phyloP scores from a whole-genome alignment of 2,329 filamentous ascomycete genomes.

The Arthroderma sp. region DNA sequence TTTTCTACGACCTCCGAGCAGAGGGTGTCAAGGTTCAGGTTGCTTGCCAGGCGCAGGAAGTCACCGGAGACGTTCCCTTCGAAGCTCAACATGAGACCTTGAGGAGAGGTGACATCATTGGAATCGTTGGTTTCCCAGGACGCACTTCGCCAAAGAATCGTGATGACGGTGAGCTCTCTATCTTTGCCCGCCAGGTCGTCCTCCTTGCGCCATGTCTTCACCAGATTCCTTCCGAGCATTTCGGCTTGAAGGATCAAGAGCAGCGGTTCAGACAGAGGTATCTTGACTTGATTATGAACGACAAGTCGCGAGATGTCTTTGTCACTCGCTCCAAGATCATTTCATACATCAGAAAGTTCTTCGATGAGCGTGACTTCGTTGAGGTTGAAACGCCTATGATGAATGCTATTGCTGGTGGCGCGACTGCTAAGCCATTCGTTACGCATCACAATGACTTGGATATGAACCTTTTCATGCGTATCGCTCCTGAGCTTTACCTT shows the following conservation, averaged over 20 bases:
- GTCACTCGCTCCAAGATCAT: conserved; percentile 78
- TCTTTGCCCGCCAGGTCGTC: conserved; percentile 76
- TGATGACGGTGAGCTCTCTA: conserved; percentile 79
- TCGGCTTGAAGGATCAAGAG: conserved; percentile 91
- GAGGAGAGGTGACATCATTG: conserved; percentile 84
- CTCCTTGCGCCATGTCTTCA: conserved; percentile 86
- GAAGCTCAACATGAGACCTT: conserved; percentile 81
- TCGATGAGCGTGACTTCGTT: conserved; percentile 76
- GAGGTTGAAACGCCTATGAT: conserved; percentile 98
- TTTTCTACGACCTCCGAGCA: conserved; percentile 77
- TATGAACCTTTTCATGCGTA: conserved; percentile 87
- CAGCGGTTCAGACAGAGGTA: conserved; percentile 86
- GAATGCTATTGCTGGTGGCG: conserved; percentile 88
- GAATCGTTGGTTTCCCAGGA: conserved; percentile 70
- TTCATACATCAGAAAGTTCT: conserved; percentile 74
- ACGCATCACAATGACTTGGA: conserved; percentile 94
- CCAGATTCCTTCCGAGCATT: conserved; percentile 71
- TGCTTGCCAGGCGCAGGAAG: conserved; percentile 77
- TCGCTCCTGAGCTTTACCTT: conserved; percentile 89
- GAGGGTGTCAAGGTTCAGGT: conserved; percentile 74
- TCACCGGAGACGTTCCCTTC: conserved; percentile 56
- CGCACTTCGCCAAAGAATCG: conserved; percentile 81
- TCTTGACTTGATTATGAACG: conserved; percentile 95
- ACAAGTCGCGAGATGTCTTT: conserved; percentile 69
- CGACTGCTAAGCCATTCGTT: conserved; percentile 86